Evolutionary conservation across 148 eudicot genomes (phyloP), one percentile per base, ranked within the genome.

Genomic region (Suaeda aralocaspica): DNA sequence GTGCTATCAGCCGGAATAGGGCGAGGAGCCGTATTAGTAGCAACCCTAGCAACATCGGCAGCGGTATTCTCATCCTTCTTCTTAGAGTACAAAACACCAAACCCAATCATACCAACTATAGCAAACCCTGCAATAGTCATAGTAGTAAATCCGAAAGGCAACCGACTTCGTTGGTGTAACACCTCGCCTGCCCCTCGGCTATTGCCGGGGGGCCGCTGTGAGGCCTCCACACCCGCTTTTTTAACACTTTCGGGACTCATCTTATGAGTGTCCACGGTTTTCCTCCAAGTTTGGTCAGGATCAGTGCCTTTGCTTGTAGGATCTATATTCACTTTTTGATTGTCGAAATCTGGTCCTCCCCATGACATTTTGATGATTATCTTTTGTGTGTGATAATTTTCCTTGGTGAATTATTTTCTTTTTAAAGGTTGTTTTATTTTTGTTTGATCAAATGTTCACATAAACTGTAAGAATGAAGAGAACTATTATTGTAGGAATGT

Each of bases 1-100:
- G 81, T 28, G 57, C 60, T 48, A 2, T 73, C 65, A 11, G 71
- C n/a, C n/a, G n/a, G n/a, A n/a, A n/a, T n/a, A n/a, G n/a, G n/a
- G n/a, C n/a, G 64, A 2, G 21, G 52, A 33, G 65, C 36, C 25
- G 57, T 66, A 19, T 74, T 74, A 6, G 72, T 67, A n/a, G 83
- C 75, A n/a, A 86, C 89, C 74, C 64, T 80, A 21, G 89, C 87
- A 8, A 87, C 88, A 25, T 89, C 92, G 1, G n/a, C 26, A 13
- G 91, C 91, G 22, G 58, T 49, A 14, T 80, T 88, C 36, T 87
- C 89, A 0, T 85, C 72, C 60, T 87, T 89, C 49, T 84, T 89
- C 64, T 79, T 77, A 6, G 79, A 53, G 62, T 87, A 89, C 53
- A 87, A 51, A 2, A 76, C 77, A 22, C 44, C 42, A 58, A 87